These are phyloP conservation scores for Carex sylvatica DNA, from an alignment of 202 grass and related monocot genomes.

Conservation along the genomic window DNA sequence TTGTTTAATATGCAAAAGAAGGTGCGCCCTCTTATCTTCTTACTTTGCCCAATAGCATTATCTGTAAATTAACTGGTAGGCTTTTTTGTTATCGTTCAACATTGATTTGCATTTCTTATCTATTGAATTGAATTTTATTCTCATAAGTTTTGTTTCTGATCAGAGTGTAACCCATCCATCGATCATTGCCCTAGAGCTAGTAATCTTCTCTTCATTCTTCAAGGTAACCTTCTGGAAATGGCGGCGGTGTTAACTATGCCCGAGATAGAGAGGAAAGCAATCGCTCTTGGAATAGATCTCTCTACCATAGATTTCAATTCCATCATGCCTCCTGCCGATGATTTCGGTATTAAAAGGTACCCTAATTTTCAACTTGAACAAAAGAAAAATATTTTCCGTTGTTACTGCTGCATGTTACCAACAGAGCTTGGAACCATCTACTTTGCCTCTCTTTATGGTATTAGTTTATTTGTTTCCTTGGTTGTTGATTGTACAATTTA, in stretches of 20 bases:
- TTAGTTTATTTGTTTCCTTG: not conserved
- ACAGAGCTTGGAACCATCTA: not conserved
- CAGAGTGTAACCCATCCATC: not conserved
- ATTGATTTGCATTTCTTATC: too few species aligned
- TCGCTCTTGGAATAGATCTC: slow-evolving; percentile 48
- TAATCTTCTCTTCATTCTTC: not conserved
- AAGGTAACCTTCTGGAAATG: slow-evolving; percentile 35
- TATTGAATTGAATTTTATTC: too few species aligned
- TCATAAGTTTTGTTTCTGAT: too few species aligned
- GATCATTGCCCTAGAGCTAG: not conserved
- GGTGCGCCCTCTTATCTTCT: too few species aligned
- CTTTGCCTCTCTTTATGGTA: not conserved
- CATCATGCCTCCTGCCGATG: slow-evolving; percentile 56
- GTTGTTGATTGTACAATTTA: not conserved
- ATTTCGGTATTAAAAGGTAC: slow-evolving; percentile 75
- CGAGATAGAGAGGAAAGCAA: slow-evolving; percentile 48
- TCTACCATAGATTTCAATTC: slow-evolving; percentile 55
- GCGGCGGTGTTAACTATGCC: slow-evolving; percentile 46
- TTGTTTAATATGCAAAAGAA: too few species aligned
- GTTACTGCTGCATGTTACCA: not conserved
- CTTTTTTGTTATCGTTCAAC: too few species aligned
- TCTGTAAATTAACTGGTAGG: too few species aligned
- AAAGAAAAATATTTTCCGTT: too few species aligned
- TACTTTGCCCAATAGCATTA: too few species aligned
- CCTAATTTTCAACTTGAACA: not conserved